Evolutionary conservation across 106 monocot species (phyloP), one percentile per base, ranked within the genome.

Genomic region (Dioscorea dumetorum): DNA sequence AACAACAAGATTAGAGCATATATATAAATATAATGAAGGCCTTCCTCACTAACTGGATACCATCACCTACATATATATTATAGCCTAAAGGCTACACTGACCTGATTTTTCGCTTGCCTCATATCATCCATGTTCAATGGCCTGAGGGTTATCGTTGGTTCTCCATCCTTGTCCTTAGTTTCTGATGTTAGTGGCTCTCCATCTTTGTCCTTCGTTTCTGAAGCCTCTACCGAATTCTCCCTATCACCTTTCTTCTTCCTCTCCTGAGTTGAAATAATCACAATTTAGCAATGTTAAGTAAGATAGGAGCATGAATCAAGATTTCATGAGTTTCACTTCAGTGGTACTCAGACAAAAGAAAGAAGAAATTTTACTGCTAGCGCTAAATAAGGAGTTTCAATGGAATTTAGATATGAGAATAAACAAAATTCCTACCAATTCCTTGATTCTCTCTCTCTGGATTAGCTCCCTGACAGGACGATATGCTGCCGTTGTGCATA

Each of bases 71-170:
- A 28, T 28, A 28, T 28, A 28, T 28, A 1, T 1, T 41, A 41
- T 41, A 41, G 41, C 41, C 10, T 8, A 41, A 41, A 41, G 41
- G 41, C 41, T 10, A 41, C 41, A 41, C 80, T 80, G 63, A 83
- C 87, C 69, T 87, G 87, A 74, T 69, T 83, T 32, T 75, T 87
- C 56, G 87, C 83, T 53, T 77, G 77, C 62, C 61, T 80, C 71
- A 87, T 67, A 73, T 87, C 87, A 61, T 87, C 77, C 83, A 83
- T 87, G 67, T 69, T 87, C 66, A 87, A 70, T 22, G 87, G 83
- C 48, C 87, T 80, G 14, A 87, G 65, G 48, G 72, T 72, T 32
- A 77, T 77, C 69, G 62, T 63, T 59, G 12, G 28, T 51, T 66
- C 71, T 12, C 17, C 69, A 58, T 23, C 49, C 21, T 73, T 64